These are phyloP conservation scores for maize (Zea mays) DNA, from an alignment of 176 grass and related monocot genomes.

Conservation along the genomic window Zm-B73-REFERENCE-NAM-5.0 NC_050105.1:68889001-68889500, in stretches of 20 bases:
- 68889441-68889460: slow-evolving; percentile 51
- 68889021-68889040: background rate
- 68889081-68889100: slow-evolving; percentile 26
- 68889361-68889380: slow-evolving; percentile 77
- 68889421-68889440: slow-evolving; percentile 64
- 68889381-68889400: slow-evolving; percentile 61
- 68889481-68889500: slow-evolving; percentile 53
- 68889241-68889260: slow-evolving; percentile 83
- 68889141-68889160: slow-evolving; percentile 9
- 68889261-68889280: slow-evolving; percentile 77
- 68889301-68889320: slow-evolving; percentile 83
- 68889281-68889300: slow-evolving; percentile 72
- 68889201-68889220: slow-evolving; percentile 91
- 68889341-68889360: slow-evolving; percentile 75
- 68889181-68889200: slow-evolving; percentile 58
- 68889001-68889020: background rate
- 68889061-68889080: background rate
- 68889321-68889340: slow-evolving; percentile 89
- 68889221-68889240: slow-evolving; percentile 90
- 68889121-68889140: slow-evolving; percentile 35
- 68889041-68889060: background rate
- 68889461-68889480: slow-evolving; percentile 69
- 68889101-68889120: slow-evolving; percentile 47
- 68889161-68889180: slow-evolving; percentile 29
- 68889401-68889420: slow-evolving; percentile 56